Percentiles rank a stretch among this genome's conserved stretches.
Conservation (phyloP, 2,329 filamentous ascomycete genomes). For the Diaporthe caulivora region DNA sequence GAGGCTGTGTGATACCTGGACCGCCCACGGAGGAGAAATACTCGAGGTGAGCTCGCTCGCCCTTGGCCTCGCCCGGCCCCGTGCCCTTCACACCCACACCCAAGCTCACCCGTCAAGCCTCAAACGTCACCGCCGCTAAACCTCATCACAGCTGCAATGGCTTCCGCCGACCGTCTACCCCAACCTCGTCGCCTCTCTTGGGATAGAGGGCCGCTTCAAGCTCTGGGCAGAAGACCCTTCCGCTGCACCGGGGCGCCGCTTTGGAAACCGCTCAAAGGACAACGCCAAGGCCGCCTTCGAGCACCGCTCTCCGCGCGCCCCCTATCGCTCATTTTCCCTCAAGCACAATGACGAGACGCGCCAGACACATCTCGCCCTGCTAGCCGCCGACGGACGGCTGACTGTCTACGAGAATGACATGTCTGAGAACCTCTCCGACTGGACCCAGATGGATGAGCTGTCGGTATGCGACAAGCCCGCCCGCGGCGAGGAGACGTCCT, state of each 20-base stretch:
- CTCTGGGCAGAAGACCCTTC: slow-evolving; percentile 93
- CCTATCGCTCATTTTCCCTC: slow-evolving; percentile 87
- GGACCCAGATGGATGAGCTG: slow-evolving; percentile 81
- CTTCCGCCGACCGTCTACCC: slow-evolving; percentile 89
- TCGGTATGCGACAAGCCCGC: slow-evolving; percentile 77
- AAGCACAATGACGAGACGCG: slow-evolving; percentile 83
- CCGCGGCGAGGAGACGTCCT: slow-evolving; percentile 87
- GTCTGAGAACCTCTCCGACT: slow-evolving; percentile 83
- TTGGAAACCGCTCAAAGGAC: slow-evolving; percentile 71
- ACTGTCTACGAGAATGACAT: slow-evolving; percentile 87
- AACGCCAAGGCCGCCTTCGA: slow-evolving; percentile 66
- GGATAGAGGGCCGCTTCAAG: slow-evolving; percentile 89
- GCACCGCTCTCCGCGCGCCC: slow-evolving; percentile 69
- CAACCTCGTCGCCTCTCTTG: slow-evolving; percentile 87
- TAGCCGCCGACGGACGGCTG: slow-evolving; percentile 85
- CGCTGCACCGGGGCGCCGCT: slow-evolving; percentile 83
- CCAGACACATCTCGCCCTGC: slow-evolving; percentile 87
- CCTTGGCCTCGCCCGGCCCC: background rate
- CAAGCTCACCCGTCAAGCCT: background rate
- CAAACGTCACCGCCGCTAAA: slow-evolving; percentile 39
- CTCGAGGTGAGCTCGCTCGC: slow-evolving; percentile 79
- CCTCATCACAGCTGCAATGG: slow-evolving; percentile 81
- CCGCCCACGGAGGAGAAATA: slow-evolving; percentile 90
- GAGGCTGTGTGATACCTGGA: slow-evolving; percentile 88
- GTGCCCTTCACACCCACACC: background rate